Base-by-base conservation (phyloP, 2,329 filamentous ascomycete genomes). In the Xylaria sp. region DNA sequence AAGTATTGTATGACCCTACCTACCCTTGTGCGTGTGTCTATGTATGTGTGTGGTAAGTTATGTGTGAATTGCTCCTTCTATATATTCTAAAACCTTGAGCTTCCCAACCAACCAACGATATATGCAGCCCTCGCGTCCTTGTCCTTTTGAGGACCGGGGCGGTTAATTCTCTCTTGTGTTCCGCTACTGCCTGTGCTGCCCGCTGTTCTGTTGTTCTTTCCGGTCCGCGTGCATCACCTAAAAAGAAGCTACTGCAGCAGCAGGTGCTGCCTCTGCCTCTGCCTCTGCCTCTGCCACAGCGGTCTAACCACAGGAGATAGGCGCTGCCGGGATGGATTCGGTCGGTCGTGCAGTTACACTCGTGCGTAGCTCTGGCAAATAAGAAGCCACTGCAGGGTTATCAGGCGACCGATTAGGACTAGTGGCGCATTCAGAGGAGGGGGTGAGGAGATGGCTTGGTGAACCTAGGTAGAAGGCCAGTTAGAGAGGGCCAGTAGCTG, bases 281-380 rank as follows among this genome's bases (percentile, higher is more conserved):
- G 13, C 28, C 34, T 25, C 23, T n/a, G n/a, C n/a, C n/a, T n/a
- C n/a, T n/a, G n/a, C n/a, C n/a, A 48, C 41, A n/a, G 57, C 41
- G 10, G 15, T 44, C 52, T 44, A 23, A 52, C 32, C 13, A 48
- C 10, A 46, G 48, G 32, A 20, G 28, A 34, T 65, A 59, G 46
- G 62, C 23, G 48, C 51, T 61, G 46, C 58, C 28, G 28, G 28
- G 28, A 28, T 28, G 28, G 28, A 28, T 28, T 57, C 61, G 63
- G 66, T 60, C 61, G 28, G 28, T 64, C 68, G 63, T 68, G 63
- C 62, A 67, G 69, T 70, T 65, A 58, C 71, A 70, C 70, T 70
- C 39, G 62, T 62, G 37, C 56, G 32, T 54, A 20, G 23, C 51
- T 20, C 46, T 41, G 28, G 59, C 68, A 69, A 69, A 69, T 71